These are phyloP conservation scores for Aspergillus chevalieri DNA, from an alignment of 2,329 filamentous ascomycete species.

Conservation along the genomic window DNA sequence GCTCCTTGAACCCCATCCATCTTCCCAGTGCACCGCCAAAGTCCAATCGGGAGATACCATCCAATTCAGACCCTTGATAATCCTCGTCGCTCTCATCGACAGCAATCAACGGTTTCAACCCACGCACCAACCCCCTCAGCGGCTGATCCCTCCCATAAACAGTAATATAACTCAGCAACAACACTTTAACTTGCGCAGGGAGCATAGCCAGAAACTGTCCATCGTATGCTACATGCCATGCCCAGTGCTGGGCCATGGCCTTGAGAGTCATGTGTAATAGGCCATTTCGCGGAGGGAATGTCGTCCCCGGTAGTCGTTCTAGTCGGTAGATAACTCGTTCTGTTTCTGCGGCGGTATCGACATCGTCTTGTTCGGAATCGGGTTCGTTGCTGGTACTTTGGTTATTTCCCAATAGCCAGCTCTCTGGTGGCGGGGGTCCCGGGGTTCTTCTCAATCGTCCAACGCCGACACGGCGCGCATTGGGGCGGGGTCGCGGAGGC, in stretches of 20 bases:
- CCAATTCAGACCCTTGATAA: conserved; percentile 25
- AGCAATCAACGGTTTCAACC: conserved; percentile 47
- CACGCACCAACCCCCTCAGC: conserved; percentile 34
- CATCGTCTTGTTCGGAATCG: conserved; percentile 4
- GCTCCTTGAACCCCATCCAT: conserved; percentile 44
- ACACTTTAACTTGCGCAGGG: conserved; percentile 46
- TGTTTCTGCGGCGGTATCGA: conserved; percentile 10
- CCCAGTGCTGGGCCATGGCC: conserved; percentile 52
- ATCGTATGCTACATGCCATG: conserved; percentile 52
- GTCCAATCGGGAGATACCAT: conserved; percentile 47
- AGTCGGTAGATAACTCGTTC: conserved; percentile 24
- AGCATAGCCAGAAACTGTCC: conserved; percentile 49
- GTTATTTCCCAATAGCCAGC: conserved; percentile 34
- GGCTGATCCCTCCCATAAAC: conserved; percentile 41
- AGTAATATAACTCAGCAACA: conserved; percentile 52
- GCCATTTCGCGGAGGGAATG: conserved; percentile 34
- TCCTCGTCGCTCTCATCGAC: conserved; percentile 6
- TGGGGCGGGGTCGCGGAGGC: conserved; percentile 36
- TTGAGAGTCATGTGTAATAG: conserved; percentile 49
- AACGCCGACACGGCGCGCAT: conserved; percentile 25
- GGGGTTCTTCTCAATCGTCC: conserved; percentile 32
- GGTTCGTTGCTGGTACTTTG: conserved; percentile 1
- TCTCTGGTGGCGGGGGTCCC: conserved; percentile 42
- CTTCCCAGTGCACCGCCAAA: conserved; percentile 46
- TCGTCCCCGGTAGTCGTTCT: conserved; percentile 35